Base-by-base conservation (phyloP, 139 green algal genomes). In the Volvox reticuliferus region DNA sequence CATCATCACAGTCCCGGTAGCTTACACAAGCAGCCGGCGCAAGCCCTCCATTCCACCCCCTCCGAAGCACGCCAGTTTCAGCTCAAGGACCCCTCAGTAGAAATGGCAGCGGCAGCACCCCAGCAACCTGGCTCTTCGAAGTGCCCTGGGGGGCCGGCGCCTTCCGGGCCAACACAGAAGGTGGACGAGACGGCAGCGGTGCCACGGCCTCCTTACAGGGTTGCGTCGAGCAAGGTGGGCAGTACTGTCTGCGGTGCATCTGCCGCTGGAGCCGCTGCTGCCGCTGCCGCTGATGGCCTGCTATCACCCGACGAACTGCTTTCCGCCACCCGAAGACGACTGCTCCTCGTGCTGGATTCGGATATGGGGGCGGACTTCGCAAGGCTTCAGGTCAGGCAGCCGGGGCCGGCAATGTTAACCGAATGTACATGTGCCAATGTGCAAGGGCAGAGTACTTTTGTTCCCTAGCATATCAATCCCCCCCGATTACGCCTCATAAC, bases 321-420 rank as follows among this genome's bases (percentile, higher is more conserved):
- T 75, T 91, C 92, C 63, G 82, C 94, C 65, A 96, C 93, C 18
- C 92, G 94, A 36, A 86, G 93, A 32, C 95, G 88, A 36, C 82
- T 97, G 68, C 89, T 97, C 80, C 91, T 97, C 75, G 93, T 97
- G 14, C 83, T 96, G 24, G 95, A 97, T 89, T 92, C 79, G 20
- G 92, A 97, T 78, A 79, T 82, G 68, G 81, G 82, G 26, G n/a
- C 22, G 12, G 78, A 91, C 28, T 80, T 85, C 17, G 84, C 68
- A 22, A 12, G 61, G 67, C 84, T 77, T 24, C 76, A 63, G 37
- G 75, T 81, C 22, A 73, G 65, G 21, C 65, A 16, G 65, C 65
- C 65, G 44, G 44, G 44, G 44, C 44, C 44, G 44, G 44, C 9
- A 5, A 5, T 55, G 44, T 55, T 9, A 14, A 55, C 44, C 9